Conservation (phyloP, 192 early-diverging fungal species). For the Coemansia sp. region DNA sequence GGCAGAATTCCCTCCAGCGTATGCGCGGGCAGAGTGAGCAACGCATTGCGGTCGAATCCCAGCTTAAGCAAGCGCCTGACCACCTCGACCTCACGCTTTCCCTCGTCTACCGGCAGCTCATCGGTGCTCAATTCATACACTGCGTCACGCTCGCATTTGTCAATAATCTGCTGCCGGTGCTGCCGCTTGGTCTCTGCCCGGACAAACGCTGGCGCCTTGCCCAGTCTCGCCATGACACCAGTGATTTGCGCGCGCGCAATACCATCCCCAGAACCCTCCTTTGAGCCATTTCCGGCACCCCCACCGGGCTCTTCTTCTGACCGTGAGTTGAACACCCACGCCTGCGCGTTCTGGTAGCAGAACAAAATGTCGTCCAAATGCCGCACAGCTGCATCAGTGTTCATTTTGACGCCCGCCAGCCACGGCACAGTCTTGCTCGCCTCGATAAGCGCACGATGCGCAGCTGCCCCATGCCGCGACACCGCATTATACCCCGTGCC, state of each 20-base stretch:
- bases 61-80: constrained; percentile 7
- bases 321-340: constrained; percentile 19
- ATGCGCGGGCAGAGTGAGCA: constrained; percentile 30
- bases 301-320: neutral
- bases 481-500: constrained; percentile 13
- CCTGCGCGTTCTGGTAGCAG: constrained; percentile 13
- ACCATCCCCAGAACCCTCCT: too few relatives aligned
- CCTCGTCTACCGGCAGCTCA: neutral
- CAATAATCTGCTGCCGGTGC: constrained; percentile 9
- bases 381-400: constrained; percentile 1
- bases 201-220: constrained; percentile 22
- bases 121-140: neutral
- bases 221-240: constrained; percentile 4
- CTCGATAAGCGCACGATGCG: constrained; percentile 11
- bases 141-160: neutral
- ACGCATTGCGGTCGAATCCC: constrained; percentile 14
- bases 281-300: too few relatives aligned
- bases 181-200: constrained; percentile 10
- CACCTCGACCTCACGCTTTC: neutral
- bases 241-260: neutral
- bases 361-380: constrained; percentile 25
- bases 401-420: constrained; percentile 4
- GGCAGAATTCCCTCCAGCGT: constrained; percentile 15
- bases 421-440: constrained; percentile 24
- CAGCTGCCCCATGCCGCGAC: neutral